These are phyloP conservation scores for Dendrocalamus latiflorus DNA, from an alignment of 202 grass and related monocot species.

Conservation along the genomic window DNA sequence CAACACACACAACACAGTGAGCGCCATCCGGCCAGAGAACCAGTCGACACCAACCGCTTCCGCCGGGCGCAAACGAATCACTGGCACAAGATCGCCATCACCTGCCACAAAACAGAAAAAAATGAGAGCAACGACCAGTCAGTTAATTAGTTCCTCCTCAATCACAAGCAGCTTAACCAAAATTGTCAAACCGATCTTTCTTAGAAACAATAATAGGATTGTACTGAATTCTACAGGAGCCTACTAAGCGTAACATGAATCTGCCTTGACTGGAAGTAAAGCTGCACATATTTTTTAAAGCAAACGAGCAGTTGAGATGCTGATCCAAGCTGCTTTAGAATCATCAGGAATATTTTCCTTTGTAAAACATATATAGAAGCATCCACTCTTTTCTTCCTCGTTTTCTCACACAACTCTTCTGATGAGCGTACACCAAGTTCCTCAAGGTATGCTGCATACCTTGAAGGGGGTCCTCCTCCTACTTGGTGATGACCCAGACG, in stretches of 20 bases:
- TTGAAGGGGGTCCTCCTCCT: background rate
- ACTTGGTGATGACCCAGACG: constrained; percentile 69
- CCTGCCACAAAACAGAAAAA: constrained; percentile 2
- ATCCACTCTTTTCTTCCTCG: background rate
- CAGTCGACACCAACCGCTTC: background rate
- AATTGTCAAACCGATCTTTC: no score
- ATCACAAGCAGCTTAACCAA: no score
- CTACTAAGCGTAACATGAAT: background rate
- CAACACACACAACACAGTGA: background rate
- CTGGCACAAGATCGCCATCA: background rate
- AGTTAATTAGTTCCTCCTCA: background rate
- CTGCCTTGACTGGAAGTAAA: no score
- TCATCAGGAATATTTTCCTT: background rate
- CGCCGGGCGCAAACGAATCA: no score
- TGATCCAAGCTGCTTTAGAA: no score
- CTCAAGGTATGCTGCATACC: constrained; percentile 9
- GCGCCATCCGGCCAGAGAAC: background rate
- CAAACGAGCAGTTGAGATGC: no score
- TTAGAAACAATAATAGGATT: no score
- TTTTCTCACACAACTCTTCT: background rate
- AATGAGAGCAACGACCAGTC: no score
- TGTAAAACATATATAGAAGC: background rate
- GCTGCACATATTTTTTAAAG: no score
- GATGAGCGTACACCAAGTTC: background rate
- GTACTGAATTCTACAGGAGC: background rate